phyloP scores from a whole-genome alignment of 768 basidiomycete genomes.

The Suillus subalutaceus region DNA sequence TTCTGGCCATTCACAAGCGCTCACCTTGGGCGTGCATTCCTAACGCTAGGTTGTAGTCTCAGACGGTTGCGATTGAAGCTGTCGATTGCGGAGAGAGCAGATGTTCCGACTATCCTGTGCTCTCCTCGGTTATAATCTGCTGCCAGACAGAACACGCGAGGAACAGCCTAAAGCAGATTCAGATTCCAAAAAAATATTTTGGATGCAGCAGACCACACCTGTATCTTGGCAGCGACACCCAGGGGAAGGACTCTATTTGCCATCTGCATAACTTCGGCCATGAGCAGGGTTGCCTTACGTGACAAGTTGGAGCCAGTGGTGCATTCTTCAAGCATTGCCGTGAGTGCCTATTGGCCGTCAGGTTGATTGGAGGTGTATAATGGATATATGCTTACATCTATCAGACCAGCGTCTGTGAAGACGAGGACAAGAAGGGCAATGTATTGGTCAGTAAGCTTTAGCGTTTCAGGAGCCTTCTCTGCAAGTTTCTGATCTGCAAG shows the following conservation, averaged over 20 bases:
- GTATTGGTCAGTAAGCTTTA: constrained; percentile 93
- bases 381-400: constrained; percentile 63
- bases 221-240: constrained; percentile 78
- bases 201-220: constrained; percentile 50
- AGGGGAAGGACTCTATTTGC: constrained; percentile 87
- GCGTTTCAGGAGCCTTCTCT: constrained; percentile 55
- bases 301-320: constrained; percentile 72
- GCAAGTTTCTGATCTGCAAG: constrained; percentile 38
- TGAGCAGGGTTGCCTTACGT: constrained; percentile 86
- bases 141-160: constrained; percentile 83
- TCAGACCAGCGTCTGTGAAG: constrained; percentile 83
- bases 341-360: constrained; percentile 63
- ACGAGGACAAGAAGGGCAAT: constrained; percentile 83
- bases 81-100: constrained; percentile 86
- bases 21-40: constrained; percentile 67
- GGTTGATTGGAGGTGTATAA: neutral
- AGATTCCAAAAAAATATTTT: constrained; percentile 4
- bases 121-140: constrained; percentile 78
- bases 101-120: constrained; percentile 80
- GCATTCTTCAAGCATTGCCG: constrained; percentile 82
- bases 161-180: constrained; percentile 62
- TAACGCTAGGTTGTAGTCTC: constrained; percentile 63
- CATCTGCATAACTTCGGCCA: constrained; percentile 90
- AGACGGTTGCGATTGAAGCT: constrained; percentile 90
- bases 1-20: constrained; percentile 15